phyloP scores from a whole-genome alignment of 345 rosid genomes.

The Rhodomyrtus tomentosa region DNA sequence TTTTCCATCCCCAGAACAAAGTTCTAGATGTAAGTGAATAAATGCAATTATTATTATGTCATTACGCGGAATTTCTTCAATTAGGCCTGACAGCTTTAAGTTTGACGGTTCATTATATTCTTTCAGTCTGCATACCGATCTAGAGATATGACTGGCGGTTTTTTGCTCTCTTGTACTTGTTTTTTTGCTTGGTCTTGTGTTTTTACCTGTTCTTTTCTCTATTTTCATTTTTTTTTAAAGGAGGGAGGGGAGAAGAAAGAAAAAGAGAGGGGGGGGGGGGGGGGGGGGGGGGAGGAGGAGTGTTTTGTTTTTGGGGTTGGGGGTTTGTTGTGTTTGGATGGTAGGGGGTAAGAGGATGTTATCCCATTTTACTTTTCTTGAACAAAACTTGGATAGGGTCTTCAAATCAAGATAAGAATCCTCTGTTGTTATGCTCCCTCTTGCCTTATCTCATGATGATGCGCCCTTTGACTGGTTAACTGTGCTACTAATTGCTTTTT shows the following conservation, averaged over 20 bases:
- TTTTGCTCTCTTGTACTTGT: neutral
- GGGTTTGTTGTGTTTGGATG: too few relatives aligned
- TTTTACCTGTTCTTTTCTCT: neutral
- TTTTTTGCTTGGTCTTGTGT: neutral
- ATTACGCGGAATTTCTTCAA: neutral
- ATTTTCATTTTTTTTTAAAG: rapidly evolving
- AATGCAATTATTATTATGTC: neutral
- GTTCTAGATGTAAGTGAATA: neutral
- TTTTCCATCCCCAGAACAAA: neutral
- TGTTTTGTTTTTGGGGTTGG: too few relatives aligned
- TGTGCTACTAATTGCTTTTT: neutral
- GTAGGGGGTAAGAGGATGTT: too few relatives aligned
- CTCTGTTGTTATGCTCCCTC: too few relatives aligned
- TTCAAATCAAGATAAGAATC: too few relatives aligned
- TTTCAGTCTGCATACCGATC: neutral
- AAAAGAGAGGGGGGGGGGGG: neutral
- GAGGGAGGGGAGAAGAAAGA: too few relatives aligned
- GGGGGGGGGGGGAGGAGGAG: too few relatives aligned
- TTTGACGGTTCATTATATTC: neutral
- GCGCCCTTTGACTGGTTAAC: neutral
- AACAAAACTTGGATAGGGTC: too few relatives aligned
- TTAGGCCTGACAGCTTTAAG: neutral
- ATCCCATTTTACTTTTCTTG: too few relatives aligned
- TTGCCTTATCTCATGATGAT: too few relatives aligned
- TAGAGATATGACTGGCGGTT: neutral